A percentile compares a stretch with the other conserved stretches of the same genome.
Conservation (phyloP, 371 early-diverging fungal species). For the Mucor sp. region DNA sequence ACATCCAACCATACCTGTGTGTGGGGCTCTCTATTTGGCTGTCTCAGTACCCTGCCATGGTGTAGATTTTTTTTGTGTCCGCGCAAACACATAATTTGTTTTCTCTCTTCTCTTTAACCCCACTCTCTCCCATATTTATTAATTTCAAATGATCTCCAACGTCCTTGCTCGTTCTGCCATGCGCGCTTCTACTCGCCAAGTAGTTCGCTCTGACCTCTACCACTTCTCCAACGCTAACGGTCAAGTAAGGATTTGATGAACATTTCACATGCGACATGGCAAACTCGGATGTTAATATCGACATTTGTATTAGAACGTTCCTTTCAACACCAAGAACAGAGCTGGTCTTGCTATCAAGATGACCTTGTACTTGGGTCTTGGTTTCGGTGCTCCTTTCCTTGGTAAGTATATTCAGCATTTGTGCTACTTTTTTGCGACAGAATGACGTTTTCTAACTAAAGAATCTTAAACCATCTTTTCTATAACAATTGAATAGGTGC, state of each 20-base stretch:
- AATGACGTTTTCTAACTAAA: constrained; percentile 4
- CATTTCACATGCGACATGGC: too few relatives aligned
- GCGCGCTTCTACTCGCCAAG: constrained; percentile 44
- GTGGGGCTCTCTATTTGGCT: background rate
- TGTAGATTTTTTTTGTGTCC: background rate
- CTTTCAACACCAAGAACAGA: constrained; percentile 66
- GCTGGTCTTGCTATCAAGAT: constrained; percentile 58
- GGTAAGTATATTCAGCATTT: constrained; percentile 30
- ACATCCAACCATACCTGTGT: background rate
- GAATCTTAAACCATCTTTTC: background rate
- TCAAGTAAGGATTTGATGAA: constrained; percentile 25
- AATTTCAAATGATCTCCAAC: constrained; percentile 39
- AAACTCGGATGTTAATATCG: background rate
- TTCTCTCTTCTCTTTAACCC: constrained; percentile 5
- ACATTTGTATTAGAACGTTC: constrained; percentile 52
- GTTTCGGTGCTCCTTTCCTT: constrained; percentile 61
- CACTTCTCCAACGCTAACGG: constrained; percentile 54
- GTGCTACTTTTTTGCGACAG: background rate
- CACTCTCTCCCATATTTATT: constrained; percentile 3
- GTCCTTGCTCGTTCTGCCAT: constrained; percentile 52
- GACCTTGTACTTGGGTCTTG: constrained; percentile 52
- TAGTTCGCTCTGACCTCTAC: constrained; percentile 53
- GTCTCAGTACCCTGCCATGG: constrained; percentile 3
- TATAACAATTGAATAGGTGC: constrained; percentile 25
- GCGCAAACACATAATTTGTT: background rate